Percentiles rank a stretch among this genome's conserved stretches.
Conservation (phyloP, 169 alveolate species). For the Pseudocohnilembus persalinus region DNA sequence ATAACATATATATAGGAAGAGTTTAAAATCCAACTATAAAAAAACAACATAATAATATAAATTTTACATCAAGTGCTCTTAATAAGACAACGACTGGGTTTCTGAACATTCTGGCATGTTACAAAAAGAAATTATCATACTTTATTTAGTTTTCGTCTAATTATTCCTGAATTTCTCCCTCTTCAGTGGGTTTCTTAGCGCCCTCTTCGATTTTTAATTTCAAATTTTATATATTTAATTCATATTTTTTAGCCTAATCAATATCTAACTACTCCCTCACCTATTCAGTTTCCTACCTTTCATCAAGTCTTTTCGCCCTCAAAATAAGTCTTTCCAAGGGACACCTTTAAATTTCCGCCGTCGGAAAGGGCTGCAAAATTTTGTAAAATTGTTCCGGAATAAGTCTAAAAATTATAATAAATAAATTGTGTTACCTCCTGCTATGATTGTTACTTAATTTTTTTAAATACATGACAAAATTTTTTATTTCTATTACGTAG, state of each 20-base stretch:
- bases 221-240: background rate
- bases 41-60: too few relatives aligned
- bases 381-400: slow-evolving; percentile 57
- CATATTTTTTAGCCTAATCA: background rate
- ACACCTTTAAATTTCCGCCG: slow-evolving; percentile 83
- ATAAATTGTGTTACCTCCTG: slow-evolving; percentile 80
- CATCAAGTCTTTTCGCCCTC: slow-evolving; percentile 68
- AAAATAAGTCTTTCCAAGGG: slow-evolving; percentile 80
- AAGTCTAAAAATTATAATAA: slow-evolving; percentile 68
- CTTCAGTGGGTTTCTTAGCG: background rate
- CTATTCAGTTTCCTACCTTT: slow-evolving; percentile 32
- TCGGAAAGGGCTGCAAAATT: slow-evolving; percentile 59
- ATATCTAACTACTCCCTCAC: background rate
- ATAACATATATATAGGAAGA: too few relatives aligned
- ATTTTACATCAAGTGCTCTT: slow-evolving; percentile 61
- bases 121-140: background rate
- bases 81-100: slow-evolving; percentile 63
- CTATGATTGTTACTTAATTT: background rate
- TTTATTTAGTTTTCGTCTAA: background rate
- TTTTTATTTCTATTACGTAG: slow-evolving; percentile 61
- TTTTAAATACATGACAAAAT: too few relatives aligned
- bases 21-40: too few relatives aligned
- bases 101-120: slow-evolving; percentile 8
- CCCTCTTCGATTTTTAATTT: background rate
- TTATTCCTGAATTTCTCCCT: background rate